phyloP scores from a whole-genome alignment of 2,329 filamentous ascomycete genomes.

The Leptoxyphium fumago region DNA sequence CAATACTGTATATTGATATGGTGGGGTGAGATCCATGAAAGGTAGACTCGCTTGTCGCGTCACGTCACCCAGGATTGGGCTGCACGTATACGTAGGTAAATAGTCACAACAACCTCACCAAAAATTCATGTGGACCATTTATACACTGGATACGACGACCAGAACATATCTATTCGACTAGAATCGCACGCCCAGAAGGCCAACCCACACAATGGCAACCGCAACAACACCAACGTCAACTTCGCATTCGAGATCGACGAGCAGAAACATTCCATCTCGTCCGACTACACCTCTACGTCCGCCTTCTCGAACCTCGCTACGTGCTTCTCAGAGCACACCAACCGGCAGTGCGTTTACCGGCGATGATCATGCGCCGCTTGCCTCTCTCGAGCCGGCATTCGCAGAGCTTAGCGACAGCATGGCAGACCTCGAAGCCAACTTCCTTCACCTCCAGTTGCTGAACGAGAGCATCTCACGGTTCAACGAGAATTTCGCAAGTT shows the following conservation, averaged over 20 bases:
- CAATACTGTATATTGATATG: too few species aligned
- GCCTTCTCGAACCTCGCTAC: constrained; percentile 76
- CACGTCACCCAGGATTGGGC: too few species aligned
- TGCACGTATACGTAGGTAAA: too few species aligned
- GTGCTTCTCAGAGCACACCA: constrained; percentile 48
- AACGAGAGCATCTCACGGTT: constrained; percentile 88
- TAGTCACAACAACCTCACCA: too few species aligned
- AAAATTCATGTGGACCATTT: too few species aligned
- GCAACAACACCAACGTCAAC: background rate
- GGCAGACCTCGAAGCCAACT: constrained; percentile 90
- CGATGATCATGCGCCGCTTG: constrained; percentile 53
- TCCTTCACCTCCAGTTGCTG: constrained; percentile 94
- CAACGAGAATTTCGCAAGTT: constrained; percentile 88
- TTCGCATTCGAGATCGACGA: constrained; percentile 38
- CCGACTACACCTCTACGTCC: constrained; percentile 87
- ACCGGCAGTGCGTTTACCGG: constrained; percentile 18
- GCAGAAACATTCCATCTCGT: constrained; percentile 49
- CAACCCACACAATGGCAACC: background rate
- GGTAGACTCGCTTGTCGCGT: too few species aligned
- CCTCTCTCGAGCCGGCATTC: constrained; percentile 75
- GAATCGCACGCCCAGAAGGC: too few species aligned
- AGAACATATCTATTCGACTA: too few species aligned
- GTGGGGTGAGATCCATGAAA: too few species aligned
- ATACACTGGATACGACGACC: too few species aligned
- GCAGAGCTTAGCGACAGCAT: constrained; percentile 87